Conservation (phyloP, 2,329 filamentous ascomycete species). For the Teratosphaeria nubilosa region DNA sequence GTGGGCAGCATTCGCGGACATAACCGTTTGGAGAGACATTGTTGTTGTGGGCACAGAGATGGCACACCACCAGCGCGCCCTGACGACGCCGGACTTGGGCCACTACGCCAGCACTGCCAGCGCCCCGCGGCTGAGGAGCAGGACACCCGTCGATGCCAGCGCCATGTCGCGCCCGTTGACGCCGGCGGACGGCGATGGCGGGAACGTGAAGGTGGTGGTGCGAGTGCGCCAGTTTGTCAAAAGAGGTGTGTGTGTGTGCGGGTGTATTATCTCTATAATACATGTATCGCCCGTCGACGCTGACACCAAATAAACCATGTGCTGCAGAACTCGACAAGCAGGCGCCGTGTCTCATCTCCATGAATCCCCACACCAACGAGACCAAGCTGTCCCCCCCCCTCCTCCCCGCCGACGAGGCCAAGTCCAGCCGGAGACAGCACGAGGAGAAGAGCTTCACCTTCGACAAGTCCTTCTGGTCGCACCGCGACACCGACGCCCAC, state of each 20-base stretch:
- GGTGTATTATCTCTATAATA: no score
- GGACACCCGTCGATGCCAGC: conserved; percentile 24
- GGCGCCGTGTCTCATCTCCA: conserved; percentile 76
- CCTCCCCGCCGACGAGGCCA: conserved; percentile 15
- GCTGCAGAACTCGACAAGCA: conserved; percentile 65
- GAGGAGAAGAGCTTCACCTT: conserved; percentile 93
- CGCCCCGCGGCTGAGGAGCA: conserved; percentile 34
- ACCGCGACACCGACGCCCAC: conserved; percentile 65
- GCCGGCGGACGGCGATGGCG: conserved; percentile 30
- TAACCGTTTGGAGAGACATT: neutral
- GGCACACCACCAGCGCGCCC: conserved; percentile 4
- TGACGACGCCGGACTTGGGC: conserved; percentile 10
- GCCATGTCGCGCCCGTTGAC: conserved; percentile 19
- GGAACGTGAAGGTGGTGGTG: conserved; percentile 44
- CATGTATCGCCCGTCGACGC: conserved; percentile 14
- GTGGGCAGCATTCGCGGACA: conserved; percentile 11
- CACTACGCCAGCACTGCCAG: conserved; percentile 28
- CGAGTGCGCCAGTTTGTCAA: conserved; percentile 38
- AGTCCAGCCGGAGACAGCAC: conserved; percentile 59
- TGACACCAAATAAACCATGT: no score
- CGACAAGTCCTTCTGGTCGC: conserved; percentile 98
- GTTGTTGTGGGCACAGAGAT: neutral
- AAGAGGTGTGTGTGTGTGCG: conserved; percentile 32
- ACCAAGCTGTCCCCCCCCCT: conserved; percentile 67
- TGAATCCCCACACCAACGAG: conserved; percentile 78